Evolutionary conservation across 768 basidiomycete genomes (phyloP), one percentile per base, ranked within the genome.

Genomic region (Naganishia vishniacii): DNA sequence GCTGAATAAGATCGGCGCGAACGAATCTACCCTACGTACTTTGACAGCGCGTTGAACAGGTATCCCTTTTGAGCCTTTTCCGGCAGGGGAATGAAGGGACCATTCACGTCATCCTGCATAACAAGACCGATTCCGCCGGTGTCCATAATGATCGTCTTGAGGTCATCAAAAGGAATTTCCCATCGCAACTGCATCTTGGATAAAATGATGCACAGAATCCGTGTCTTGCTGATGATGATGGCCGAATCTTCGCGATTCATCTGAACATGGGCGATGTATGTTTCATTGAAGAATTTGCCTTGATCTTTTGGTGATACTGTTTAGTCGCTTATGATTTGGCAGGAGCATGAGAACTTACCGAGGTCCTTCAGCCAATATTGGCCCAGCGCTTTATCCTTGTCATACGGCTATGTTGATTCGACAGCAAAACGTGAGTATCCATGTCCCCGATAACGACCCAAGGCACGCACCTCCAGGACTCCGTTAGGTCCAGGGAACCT

Each of bases 351-450:
- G 23, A 20, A 59, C 68, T 25, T 15, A 61, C 62, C 90, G 16
- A 98, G 78, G 73, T 97, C 94, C 78, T 85, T 89, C 82, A 98
- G 86, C 94, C 95, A 98, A 70, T 87, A 90, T 77, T 98, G 95
- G 6, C 95, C 95, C 8, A 89, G 79, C 0, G 93, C 90, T 75
- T 95, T 93, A 6, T 92, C 86, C 37, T 84, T 83, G 51, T 89
- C 88, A 78, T 89, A 98, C 0, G 94, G 85, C 90, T 94, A 70
- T 0, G 60, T 60, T 59, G 23, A 26, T 18, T 32, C 42, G 23
- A n/a, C n/a, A n/a, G n/a, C n/a, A n/a, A n/a, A n/a, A n/a, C n/a
- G n/a, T n/a, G n/a, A n/a, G n/a, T n/a, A n/a, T n/a, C n/a, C n/a
- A n/a, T n/a, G n/a, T n/a, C n/a, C n/a, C n/a, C n/a, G n/a, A n/a